Conservation (phyloP, 2,329 filamentous ascomycete genomes). For the Colletotrichum sublineola region DNA sequence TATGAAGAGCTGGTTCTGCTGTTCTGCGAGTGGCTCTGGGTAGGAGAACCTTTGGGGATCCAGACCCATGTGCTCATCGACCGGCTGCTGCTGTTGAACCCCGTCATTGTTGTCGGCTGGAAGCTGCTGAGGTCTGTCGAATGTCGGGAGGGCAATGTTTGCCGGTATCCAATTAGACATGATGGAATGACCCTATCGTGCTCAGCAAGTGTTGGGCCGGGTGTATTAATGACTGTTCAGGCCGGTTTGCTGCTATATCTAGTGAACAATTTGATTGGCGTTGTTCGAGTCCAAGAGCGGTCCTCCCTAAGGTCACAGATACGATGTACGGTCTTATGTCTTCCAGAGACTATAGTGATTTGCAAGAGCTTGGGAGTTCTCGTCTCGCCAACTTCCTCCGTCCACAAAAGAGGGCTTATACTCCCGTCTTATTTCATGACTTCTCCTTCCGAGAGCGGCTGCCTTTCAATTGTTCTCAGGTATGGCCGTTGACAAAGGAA, state of each 20-base stretch:
- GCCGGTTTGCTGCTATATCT: background rate
- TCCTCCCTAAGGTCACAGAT: background rate
- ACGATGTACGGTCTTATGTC: background rate
- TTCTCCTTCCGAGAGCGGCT: background rate
- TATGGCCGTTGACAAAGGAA: background rate
- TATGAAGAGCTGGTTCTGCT: background rate
- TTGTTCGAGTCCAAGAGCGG: background rate
- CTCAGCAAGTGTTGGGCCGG: background rate
- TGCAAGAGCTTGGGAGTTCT: background rate
- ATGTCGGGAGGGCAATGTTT: conserved; percentile 28
- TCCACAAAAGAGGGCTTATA: background rate
- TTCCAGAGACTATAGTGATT: background rate
- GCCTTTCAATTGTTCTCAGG: background rate
- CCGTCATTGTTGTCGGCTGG: background rate
- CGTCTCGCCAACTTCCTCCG: background rate
- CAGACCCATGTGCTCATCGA: background rate
- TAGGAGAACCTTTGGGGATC: background rate
- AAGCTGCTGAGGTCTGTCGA: background rate
- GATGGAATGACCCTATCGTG: background rate
- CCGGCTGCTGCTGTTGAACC: background rate
- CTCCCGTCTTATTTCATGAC: background rate
- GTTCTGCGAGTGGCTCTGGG: background rate
- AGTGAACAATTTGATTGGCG: background rate
- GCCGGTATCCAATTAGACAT: conserved; percentile 25
- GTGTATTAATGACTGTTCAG: background rate